Evolutionary conservation across 208 protist species (phyloP).

Genomic region (Crithidia acanthocephali): DNA sequence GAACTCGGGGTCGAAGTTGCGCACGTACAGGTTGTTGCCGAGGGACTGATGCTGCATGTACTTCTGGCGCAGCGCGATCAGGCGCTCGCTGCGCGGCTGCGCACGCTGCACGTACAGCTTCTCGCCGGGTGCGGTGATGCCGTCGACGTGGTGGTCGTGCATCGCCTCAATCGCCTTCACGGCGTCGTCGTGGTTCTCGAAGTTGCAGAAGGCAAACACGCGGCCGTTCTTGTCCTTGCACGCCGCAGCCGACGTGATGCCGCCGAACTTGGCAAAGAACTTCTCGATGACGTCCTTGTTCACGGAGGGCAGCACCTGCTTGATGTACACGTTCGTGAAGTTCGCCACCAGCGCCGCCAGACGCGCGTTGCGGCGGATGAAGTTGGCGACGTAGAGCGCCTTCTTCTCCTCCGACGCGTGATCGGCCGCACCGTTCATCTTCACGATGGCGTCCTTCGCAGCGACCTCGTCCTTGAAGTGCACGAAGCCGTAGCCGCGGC

Average conservation of each 20-base stretch:
- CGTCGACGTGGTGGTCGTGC: conserved; percentile 88
- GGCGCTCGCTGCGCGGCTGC: conserved; percentile 87
- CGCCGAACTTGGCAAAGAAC: conserved; percentile 95
- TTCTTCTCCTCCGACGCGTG: conserved; percentile 93
- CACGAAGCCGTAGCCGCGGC: conserved; percentile 98
- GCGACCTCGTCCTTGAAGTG: conserved; percentile 98
- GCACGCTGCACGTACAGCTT: conserved; percentile 91
- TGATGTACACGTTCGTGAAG: conserved; percentile 99
- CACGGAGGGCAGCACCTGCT: conserved; percentile 95
- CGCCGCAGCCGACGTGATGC: conserved; percentile 92
- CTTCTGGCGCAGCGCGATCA: conserved; percentile 89
- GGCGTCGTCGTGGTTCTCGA: conserved; percentile 95
- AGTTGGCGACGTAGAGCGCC: conserved; percentile 95
- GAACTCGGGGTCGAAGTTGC: conserved; percentile 97
- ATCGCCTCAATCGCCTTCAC: conserved; percentile 93
- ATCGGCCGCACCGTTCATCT: conserved; percentile 97
- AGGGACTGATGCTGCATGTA: conserved; percentile 92
- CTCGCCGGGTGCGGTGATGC: conserved; percentile 79
- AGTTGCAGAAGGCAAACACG: conserved; percentile 99
- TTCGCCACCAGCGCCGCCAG: conserved; percentile 88
- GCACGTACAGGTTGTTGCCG: conserved; percentile 99
- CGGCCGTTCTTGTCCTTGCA: conserved; percentile 92
- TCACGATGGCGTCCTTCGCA: conserved; percentile 95
- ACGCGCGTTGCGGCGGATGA: conserved; percentile 96
- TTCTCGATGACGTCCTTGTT: conserved; percentile 93